Percentiles rank a stretch among this genome's conserved stretches.
Evolutionary conservation across 2,329 filamentous ascomycete genomes (phyloP).

Genomic region (Nemania sp.): DNA sequence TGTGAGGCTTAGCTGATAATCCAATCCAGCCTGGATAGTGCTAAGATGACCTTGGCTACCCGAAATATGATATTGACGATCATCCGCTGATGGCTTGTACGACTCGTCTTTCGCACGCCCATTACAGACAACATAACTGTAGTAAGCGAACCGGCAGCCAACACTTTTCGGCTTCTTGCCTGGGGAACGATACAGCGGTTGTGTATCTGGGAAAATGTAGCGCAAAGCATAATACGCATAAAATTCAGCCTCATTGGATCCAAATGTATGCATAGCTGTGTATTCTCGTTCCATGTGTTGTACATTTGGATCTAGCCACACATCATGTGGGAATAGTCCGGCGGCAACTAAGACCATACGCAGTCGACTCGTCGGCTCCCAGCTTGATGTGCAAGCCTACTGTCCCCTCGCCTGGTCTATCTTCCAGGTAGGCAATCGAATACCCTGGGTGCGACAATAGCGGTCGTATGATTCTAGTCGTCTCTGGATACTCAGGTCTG

Average conservation of each 20-base stretch:
- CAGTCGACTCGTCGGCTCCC: not conserved
- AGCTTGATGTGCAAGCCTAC: constrained; percentile 1
- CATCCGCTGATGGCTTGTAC: not conserved
- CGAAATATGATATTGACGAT: constrained; percentile 1
- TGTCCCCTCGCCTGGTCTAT: not conserved
- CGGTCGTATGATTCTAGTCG: not conserved
- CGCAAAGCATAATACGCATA: not conserved
- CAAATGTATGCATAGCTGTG: not conserved
- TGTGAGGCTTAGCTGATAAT: not conserved
- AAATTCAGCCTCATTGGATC: constrained; percentile 11
- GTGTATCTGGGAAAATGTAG: constrained; percentile 3
- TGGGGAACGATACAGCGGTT: not conserved
- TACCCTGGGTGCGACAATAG: not conserved
- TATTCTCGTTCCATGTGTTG: not conserved
- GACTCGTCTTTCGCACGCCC: not conserved
- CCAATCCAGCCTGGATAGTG: not conserved
- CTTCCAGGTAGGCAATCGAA: not conserved
- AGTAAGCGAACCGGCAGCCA: constrained; percentile 3
- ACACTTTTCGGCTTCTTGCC: not conserved
- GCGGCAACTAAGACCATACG: not conserved
- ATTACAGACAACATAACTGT: not conserved
- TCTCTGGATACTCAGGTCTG: not conserved
- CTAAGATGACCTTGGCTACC: not conserved
- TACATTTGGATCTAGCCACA: not conserved
- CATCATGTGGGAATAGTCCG: not conserved